A percentile compares a stretch with the other conserved stretches of the same genome.
phyloP scores from a whole-genome alignment of 2,329 filamentous ascomycete genomes.

The Cryphonectria carpinicola region DNA sequence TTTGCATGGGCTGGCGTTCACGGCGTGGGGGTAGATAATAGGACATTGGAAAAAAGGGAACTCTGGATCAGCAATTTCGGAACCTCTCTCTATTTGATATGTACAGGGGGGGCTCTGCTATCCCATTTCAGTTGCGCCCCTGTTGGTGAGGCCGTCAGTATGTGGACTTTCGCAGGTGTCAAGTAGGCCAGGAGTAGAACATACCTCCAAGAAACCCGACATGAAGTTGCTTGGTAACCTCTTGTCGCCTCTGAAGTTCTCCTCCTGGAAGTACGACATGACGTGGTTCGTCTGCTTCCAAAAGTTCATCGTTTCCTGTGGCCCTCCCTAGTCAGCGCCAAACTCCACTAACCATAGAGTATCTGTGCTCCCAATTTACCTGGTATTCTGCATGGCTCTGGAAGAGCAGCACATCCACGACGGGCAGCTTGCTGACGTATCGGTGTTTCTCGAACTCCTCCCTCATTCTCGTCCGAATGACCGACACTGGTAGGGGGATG shows the following conservation, averaged over 20 bases:
- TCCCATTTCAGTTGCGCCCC: slow-evolving; percentile 58
- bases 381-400: slow-evolving; percentile 94
- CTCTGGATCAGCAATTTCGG: slow-evolving; percentile 39
- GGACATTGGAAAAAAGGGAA: slow-evolving; percentile 30
- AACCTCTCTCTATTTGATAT: slow-evolving; percentile 36
- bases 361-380: slow-evolving; percentile 56
- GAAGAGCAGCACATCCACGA: slow-evolving; percentile 87
- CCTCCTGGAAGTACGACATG: slow-evolving; percentile 93
- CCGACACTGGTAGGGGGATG: slow-evolving; percentile 83
- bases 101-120: slow-evolving; percentile 37
- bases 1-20: slow-evolving; percentile 29
- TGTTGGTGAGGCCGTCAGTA: slow-evolving; percentile 37
- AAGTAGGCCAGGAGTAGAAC: slow-evolving; percentile 35
- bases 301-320: slow-evolving; percentile 95
- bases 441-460: slow-evolving; percentile 97
- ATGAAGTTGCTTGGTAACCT: slow-evolving; percentile 90
- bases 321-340: slow-evolving; percentile 15
- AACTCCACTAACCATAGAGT: neutral
- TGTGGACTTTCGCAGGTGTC: neutral
- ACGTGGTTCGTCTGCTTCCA: slow-evolving; percentile 97
- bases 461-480: slow-evolving; percentile 88
- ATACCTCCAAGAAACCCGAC: slow-evolving; percentile 90
- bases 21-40: slow-evolving; percentile 27
- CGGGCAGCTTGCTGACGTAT: slow-evolving; percentile 85
- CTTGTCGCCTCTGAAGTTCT: slow-evolving; percentile 75